These are phyloP conservation scores for Wickerhamomyces tratensis DNA, from an alignment of 805 yeast genomes.

Conservation along the genomic window DNA sequence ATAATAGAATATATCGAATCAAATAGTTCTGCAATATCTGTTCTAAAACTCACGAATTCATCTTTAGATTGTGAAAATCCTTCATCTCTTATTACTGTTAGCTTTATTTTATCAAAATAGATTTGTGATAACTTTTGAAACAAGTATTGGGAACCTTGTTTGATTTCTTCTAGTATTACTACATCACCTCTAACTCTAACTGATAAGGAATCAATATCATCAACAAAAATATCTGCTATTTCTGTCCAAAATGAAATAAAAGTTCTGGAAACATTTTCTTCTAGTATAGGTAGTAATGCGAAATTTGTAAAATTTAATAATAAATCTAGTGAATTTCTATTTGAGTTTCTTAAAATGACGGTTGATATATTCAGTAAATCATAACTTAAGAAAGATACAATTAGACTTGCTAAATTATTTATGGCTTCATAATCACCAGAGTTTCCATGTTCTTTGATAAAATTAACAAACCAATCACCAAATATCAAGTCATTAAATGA, in stretches of 20 bases:
- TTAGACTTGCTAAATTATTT: constrained; percentile 32
- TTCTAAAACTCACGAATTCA: constrained; percentile 61
- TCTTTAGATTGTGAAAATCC: constrained; percentile 21
- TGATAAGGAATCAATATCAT: constrained; percentile 32
- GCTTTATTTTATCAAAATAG: constrained; percentile 61
- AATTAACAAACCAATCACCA: constrained; percentile 33
- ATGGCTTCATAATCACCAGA: constrained; percentile 26
- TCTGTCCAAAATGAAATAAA: constrained; percentile 65
- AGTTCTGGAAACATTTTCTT: constrained; percentile 46
- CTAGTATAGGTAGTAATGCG: constrained; percentile 46
- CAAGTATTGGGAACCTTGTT: constrained; percentile 25
- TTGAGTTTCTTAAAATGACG: constrained; percentile 24
- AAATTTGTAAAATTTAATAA: constrained; percentile 44
- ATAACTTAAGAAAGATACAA: constrained; percentile 36
- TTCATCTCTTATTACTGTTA: constrained; percentile 26
- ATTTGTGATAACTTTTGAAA: constrained; percentile 45
- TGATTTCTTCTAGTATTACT: constrained; percentile 17
- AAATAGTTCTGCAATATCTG: constrained; percentile 69
- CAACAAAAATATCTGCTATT: constrained; percentile 44
- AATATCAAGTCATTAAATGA: constrained; percentile 25
- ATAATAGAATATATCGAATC: constrained; percentile 62
- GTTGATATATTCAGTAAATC: constrained; percentile 34
- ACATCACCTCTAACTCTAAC: constrained; percentile 25
- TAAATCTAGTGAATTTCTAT: constrained; percentile 34
- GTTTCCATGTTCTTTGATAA: constrained; percentile 24